Evolutionary conservation across 2,329 filamentous ascomycete genomes (phyloP), one percentile per base, ranked within the genome.

Genomic region (Magnaporthiopsis rhizophila): DNA sequence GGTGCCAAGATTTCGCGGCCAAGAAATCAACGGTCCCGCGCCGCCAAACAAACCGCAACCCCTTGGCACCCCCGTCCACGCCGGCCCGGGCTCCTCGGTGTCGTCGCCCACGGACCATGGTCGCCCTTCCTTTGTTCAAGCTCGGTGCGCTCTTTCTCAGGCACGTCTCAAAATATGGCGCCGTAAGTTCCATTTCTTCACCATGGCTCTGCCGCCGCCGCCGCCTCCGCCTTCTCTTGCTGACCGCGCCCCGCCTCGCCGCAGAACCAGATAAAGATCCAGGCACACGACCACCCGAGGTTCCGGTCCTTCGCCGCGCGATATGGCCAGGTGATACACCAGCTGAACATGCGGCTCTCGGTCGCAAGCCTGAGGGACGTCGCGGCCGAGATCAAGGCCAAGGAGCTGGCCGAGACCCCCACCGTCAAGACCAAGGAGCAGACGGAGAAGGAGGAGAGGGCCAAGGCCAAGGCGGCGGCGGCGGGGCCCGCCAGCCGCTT

Each of bases 131-230:
- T 26, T 78, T 89, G 24, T 89, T 89, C 76, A 89, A 89, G 77
- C 83, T 89, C 68, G 86, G 82, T 28, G 75, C 86, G 64, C 79
- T 89, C 60, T 86, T 89, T 68, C 79, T 89, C 71, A 82, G 85
- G 69, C 86, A 89, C 72, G 76, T 89, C 63, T 89, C 86, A 64
- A 89, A 89, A 76, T 89, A 89, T 79, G 86, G 86, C 71, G 86
- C 86, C 64, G 86, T 89, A 82, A 69, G 85, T 76, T 38, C 28
- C 63, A 32, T 11, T 34, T 11, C 45, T 3, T 11, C 57, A 3
- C 28, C 38, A 1, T 6, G 13, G 2, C 7, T 26, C 24, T 38
- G 12, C 30, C 30, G 30, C 2, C 30, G 3, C 30, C 30, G 30
- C 30, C 30, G 30, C 45, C 34, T 21, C 30, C 30, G 30, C 45